Percentiles rank a stretch among this genome's conserved stretches.
These are phyloP conservation scores for Boletus insuetus DNA, from an alignment of 768 basidiomycete genomes.

Conservation along the genomic window DNA sequence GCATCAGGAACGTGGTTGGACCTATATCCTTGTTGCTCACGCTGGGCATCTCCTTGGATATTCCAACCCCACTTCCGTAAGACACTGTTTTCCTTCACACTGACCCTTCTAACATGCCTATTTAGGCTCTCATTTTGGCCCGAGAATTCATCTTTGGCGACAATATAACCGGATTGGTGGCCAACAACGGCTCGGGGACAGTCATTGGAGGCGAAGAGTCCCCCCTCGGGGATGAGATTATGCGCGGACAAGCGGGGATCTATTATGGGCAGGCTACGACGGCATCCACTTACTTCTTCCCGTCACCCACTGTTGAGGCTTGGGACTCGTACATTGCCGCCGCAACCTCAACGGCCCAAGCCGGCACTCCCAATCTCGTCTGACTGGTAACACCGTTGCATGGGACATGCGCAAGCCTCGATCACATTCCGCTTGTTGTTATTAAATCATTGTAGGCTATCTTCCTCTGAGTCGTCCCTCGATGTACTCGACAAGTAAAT, in stretches of 20 bases:
- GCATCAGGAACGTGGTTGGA: background rate
- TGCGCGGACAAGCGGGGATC: background rate
- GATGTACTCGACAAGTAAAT: too few species aligned
- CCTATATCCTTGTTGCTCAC: background rate
- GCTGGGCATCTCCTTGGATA: background rate
- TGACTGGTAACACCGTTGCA: too few species aligned
- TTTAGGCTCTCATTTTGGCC: background rate
- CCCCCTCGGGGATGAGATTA: background rate
- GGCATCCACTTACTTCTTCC: background rate
- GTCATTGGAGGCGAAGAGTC: background rate
- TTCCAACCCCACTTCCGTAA: background rate
- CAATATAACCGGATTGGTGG: background rate
- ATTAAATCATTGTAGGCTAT: too few species aligned
- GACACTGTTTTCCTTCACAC: background rate
- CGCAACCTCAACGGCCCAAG: too few species aligned
- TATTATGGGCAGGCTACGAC: background rate
- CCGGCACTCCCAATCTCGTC: too few species aligned
- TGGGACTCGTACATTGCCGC: background rate
- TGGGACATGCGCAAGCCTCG: too few species aligned
- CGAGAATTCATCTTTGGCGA: background rate
- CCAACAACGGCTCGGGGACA: conserved; percentile 7
- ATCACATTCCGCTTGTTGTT: too few species aligned
- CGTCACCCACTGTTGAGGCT: background rate
- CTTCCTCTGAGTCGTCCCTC: too few species aligned
- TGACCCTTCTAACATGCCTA: background rate